These are phyloP conservation scores for Trichosporon inkin DNA, from an alignment of 1,284 basidiomycete species.

Conservation along the genomic window DNA sequence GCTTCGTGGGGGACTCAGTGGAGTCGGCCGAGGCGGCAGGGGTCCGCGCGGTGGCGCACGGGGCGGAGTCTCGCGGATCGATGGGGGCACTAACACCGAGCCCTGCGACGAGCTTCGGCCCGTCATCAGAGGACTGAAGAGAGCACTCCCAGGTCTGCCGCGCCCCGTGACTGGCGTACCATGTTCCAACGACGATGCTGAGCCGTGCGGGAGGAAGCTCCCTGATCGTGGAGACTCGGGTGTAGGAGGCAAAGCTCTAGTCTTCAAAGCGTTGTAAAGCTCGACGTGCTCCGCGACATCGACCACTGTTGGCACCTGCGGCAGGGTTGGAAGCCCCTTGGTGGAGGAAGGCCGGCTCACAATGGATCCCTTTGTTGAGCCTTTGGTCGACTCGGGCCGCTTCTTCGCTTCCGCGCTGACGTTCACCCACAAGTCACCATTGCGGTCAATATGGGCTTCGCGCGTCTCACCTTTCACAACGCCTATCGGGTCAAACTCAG, in stretches of 20 bases:
- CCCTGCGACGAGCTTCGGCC: not conserved
- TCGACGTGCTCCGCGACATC: slow-evolving; percentile 1
- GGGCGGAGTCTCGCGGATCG: not conserved
- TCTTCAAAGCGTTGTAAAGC: not conserved
- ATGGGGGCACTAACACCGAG: not conserved
- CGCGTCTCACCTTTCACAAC: not conserved
- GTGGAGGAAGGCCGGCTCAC: not conserved
- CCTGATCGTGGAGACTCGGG: not conserved
- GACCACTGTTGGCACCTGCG: not conserved
- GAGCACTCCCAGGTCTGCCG: not conserved
- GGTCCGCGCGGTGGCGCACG: not conserved
- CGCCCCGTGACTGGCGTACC: too few species aligned
- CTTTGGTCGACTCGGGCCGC: not conserved
- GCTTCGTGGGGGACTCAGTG: not conserved
- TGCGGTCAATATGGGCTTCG: not conserved
- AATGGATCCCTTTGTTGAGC: not conserved
- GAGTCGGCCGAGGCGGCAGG: not conserved
- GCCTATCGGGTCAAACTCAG: not conserved
- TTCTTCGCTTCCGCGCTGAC: slow-evolving; percentile 1
- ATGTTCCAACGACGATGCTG: too few species aligned
- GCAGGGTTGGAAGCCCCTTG: not conserved
- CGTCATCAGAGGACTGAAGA: not conserved
- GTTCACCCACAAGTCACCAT: not conserved
- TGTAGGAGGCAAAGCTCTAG: not conserved
- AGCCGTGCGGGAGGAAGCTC: too few species aligned